A percentile compares a stretch with the other conserved stretches of the same genome.
These are phyloP conservation scores for Crithidia acanthocephali DNA, from an alignment of 208 protist genomes.

Conservation along the genomic window DNA sequence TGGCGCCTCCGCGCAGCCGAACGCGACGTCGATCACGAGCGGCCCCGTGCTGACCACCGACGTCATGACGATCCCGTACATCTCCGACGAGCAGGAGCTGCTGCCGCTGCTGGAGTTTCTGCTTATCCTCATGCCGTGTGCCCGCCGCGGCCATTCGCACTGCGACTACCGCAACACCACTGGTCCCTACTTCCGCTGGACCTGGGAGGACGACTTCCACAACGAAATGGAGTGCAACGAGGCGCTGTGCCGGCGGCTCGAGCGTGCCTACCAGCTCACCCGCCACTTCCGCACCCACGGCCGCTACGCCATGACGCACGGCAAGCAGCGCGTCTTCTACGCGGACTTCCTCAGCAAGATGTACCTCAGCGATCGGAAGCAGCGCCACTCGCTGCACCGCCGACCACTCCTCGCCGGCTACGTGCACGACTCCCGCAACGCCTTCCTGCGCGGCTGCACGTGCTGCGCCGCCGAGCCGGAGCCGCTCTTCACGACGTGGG, in stretches of 20 bases:
- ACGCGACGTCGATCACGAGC: neutral
- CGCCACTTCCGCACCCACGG: constrained; percentile 28
- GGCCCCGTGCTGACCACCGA: constrained; percentile 36
- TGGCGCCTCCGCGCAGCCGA: neutral
- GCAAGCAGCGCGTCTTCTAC: constrained; percentile 37
- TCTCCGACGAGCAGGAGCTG: constrained; percentile 62
- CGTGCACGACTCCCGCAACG: constrained; percentile 35
- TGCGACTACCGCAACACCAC: constrained; percentile 62
- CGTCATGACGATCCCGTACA: constrained; percentile 54
- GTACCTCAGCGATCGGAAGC: constrained; percentile 31
- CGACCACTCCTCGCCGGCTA: constrained; percentile 29
- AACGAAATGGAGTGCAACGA: constrained; percentile 72
- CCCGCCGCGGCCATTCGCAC: constrained; percentile 33
- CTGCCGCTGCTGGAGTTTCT: constrained; percentile 76
- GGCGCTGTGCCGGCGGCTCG: constrained; percentile 45
- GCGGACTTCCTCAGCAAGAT: constrained; percentile 33
- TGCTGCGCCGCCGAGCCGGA: constrained; percentile 28
- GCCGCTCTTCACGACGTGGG: constrained; percentile 36
- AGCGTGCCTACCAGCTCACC: constrained; percentile 67
- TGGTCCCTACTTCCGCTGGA: constrained; percentile 65
- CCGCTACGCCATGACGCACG: constrained; percentile 25
- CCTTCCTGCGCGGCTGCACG: constrained; percentile 24
- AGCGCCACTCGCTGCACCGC: constrained; percentile 33
- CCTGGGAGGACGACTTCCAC: constrained; percentile 90
- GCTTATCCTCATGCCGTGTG: constrained; percentile 56